These are phyloP conservation scores for Hibiscus tridactylites DNA, from an alignment of 345 rosid species.

Conservation along the genomic window DNA sequence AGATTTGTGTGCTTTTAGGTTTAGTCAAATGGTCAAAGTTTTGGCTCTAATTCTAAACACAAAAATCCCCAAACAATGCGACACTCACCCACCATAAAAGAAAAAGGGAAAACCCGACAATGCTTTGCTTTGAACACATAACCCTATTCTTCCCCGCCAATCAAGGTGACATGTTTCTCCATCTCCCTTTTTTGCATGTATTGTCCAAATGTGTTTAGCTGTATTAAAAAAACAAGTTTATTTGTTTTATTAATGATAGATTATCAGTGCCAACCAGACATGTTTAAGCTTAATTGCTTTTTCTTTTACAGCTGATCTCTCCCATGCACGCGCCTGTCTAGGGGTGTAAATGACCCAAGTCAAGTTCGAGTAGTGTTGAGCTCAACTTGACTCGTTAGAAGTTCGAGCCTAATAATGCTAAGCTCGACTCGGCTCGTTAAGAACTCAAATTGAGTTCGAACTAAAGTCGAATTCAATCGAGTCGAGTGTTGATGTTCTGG, in stretches of 20 bases:
- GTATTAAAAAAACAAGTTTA: neutral
- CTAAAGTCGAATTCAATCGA: no score
- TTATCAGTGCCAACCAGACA: neutral
- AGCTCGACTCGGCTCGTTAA: no score
- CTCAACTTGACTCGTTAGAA: no score
- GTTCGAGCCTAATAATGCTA: no score
- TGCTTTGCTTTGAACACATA: constrained; percentile 12
- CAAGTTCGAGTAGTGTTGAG: no score
- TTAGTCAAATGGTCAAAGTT: constrained; percentile 30
- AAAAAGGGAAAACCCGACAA: constrained; percentile 2
- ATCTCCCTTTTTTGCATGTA: neutral
- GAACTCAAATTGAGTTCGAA: no score
- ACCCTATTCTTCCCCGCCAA: constrained; percentile 27
- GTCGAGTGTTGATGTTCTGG: no score
- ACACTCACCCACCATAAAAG: neutral
- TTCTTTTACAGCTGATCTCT: constrained; percentile 19
- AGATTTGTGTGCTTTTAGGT: neutral
- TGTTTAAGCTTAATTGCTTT: neutral
- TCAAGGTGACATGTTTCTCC: constrained; percentile 41
- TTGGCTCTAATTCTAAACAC: neutral
- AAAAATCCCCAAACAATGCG: neutral
- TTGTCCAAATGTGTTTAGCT: neutral
- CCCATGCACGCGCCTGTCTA: neutral
- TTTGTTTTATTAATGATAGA: neutral
- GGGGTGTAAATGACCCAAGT: no score